Base-by-base conservation (phyloP, 768 basidiomycete species). In the Strobilomyces dryophilus region DNA sequence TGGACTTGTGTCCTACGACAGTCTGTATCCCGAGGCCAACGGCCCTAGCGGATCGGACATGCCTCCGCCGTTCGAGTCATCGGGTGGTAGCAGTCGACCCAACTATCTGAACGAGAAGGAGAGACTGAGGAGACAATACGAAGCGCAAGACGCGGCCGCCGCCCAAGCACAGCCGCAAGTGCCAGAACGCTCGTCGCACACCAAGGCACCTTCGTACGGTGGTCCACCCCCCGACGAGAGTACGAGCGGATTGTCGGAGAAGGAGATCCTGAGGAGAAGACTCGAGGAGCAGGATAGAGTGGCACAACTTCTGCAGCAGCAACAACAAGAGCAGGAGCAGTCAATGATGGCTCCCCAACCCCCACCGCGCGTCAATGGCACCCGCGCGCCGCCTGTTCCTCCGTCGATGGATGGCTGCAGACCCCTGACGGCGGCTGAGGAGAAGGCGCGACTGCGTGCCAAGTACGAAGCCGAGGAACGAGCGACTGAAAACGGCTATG, bases 401-500 rank as follows among this genome's bases (percentile, higher is more conserved):
- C 60, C 71, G 9, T 60, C 52, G 9, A 10, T 60, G 20, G 58
- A 62, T 35, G 60, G 67, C 8, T 56, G 56, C 24, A 66, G 59
- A 18, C 70, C 72, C 18, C 68, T 90, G 47, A 84, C 84, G 2
- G 89, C 90, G 3, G 83, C 81, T 0, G 89, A 92, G 60, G 90
- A 92, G 70, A 92, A 92, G 72, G 87, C 85, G 20, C 66, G 80
- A 52, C 66, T 92, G 11, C 75, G 72, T 35, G 84, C 85, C 5
- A 79, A 76, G 65, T 89, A 80, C 57, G 87, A 80, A 26, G 78
- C 76, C 1, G 79, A 83, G 58, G 80, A 86, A 31, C 68, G 56
- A 17, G 35, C 20, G 9, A 53, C 53, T 18, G 45, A 53, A 0
- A 73, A 73, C 45, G 74, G 67, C 8, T 20, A 66, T 15, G 39